Percentiles rank a stretch among this genome's conserved stretches.
Conservation (phyloP, 345 rosid genomes). For the Durio zibethinus region DNA sequence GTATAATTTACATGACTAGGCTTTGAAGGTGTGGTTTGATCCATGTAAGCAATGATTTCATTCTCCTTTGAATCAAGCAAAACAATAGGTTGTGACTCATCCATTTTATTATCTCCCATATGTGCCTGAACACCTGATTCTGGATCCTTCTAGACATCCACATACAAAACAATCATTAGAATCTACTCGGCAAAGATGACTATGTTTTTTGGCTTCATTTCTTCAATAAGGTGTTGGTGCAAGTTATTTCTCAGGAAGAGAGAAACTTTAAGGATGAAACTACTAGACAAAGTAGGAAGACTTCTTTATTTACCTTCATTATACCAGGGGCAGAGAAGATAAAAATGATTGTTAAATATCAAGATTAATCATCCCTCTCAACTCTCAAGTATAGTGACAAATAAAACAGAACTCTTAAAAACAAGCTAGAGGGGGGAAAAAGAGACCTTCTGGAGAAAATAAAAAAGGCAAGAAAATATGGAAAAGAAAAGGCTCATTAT, state of each 20-base stretch:
- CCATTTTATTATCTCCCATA: slow-evolving; percentile 18
- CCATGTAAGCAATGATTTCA: slow-evolving; percentile 56
- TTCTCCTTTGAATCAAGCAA: slow-evolving; percentile 45
- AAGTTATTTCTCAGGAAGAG: neutral
- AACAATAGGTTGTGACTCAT: slow-evolving; percentile 34
- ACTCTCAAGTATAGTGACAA: too few relatives aligned
- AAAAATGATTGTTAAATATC: neutral
- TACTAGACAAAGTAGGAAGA: neutral
- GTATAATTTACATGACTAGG: slow-evolving; percentile 34
- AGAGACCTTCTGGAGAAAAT: neutral
- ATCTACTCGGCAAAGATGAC: neutral
- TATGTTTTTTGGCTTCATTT: neutral
- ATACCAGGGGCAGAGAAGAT: neutral
- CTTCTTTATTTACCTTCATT: neutral
- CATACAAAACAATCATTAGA: neutral
- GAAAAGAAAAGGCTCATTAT: neutral
- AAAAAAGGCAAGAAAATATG: neutral
- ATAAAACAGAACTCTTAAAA: neutral
- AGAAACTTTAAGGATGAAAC: neutral
- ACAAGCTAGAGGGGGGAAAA: neutral
- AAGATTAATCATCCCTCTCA: neutral
- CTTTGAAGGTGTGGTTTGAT: slow-evolving; percentile 44
- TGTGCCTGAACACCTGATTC: slow-evolving; percentile 12
- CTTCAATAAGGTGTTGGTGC: neutral
- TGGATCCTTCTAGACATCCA: slow-evolving; percentile 29